A percentile compares a stretch with the other conserved stretches of the same genome.
Evolutionary conservation across 352 stramenopile genomes (phyloP).

Genomic region (Phytophthora citrophthora): DNA sequence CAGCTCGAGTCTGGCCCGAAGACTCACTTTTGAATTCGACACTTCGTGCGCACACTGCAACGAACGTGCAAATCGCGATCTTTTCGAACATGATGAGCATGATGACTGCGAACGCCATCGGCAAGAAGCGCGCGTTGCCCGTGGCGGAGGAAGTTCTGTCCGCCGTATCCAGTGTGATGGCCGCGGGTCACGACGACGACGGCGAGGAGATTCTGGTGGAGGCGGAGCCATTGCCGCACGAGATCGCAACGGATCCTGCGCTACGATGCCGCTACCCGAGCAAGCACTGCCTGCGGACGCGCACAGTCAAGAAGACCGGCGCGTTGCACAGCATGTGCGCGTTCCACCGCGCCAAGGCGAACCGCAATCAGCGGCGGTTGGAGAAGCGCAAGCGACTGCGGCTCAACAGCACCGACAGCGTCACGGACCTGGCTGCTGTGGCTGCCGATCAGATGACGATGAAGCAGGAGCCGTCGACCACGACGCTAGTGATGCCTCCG

Average conservation of each 20-base stretch:
- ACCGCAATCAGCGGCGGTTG: slow-evolving; percentile 58
- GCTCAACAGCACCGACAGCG: slow-evolving; percentile 11
- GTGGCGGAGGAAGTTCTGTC: neutral
- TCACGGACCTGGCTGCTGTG: neutral
- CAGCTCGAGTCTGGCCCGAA: neutral
- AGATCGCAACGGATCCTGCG: slow-evolving; percentile 42
- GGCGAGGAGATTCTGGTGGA: slow-evolving; percentile 43
- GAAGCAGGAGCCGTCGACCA: slow-evolving; percentile 9
- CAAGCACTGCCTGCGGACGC: slow-evolving; percentile 57
- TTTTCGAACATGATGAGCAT: neutral
- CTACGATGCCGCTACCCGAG: slow-evolving; percentile 60
- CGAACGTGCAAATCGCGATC: neutral
- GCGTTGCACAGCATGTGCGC: slow-evolving; percentile 67
- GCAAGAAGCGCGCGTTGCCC: slow-evolving; percentile 22
- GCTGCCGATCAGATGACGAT: neutral
- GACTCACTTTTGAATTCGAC: slow-evolving; percentile 33
- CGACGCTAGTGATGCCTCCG: slow-evolving; percentile 10
- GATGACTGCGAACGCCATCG: neutral
- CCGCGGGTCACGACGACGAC: slow-evolving; percentile 31
- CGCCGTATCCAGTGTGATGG: slow-evolving; percentile 2
- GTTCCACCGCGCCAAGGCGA: slow-evolving; percentile 63
- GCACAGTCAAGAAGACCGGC: slow-evolving; percentile 68
- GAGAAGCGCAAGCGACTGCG: slow-evolving; percentile 49
- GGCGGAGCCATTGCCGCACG: slow-evolving; percentile 42
- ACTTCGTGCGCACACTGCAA: slow-evolving; percentile 7